phyloP scores from a whole-genome alignment of 768 basidiomycete species.

The Sporobolomyces pararoseus region DNA sequence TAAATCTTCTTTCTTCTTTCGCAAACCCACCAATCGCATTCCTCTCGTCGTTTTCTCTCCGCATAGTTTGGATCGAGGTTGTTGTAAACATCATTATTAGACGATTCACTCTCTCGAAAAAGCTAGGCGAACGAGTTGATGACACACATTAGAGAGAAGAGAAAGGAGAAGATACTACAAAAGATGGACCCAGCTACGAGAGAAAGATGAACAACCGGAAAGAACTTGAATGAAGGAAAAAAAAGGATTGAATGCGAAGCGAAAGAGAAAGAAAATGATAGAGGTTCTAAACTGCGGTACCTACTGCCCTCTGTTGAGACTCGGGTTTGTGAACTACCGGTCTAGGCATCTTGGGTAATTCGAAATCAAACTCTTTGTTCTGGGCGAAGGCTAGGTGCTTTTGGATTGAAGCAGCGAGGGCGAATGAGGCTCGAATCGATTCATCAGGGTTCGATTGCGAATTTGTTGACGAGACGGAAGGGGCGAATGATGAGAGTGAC shows the following conservation, averaged over 20 bases:
- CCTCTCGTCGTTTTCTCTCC: not conserved
- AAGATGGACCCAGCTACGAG: no score
- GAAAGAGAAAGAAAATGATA: no score
- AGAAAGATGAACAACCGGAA: no score
- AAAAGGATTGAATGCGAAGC: no score
- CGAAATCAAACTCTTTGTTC: not conserved
- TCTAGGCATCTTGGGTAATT: not conserved
- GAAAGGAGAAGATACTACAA: no score
- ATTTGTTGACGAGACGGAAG: not conserved
- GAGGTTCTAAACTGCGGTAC: not conserved
- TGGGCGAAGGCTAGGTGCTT: conserved; percentile 6
- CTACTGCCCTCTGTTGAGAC: not conserved
- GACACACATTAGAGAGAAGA: no score
- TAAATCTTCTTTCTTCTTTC: not conserved
- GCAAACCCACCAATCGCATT: not conserved
- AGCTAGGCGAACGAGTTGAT: no score
- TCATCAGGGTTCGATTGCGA: not conserved
- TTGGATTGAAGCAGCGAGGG: conserved; percentile 29
- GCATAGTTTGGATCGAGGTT: not conserved
- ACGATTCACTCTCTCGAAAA: no score
- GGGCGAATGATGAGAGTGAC: conserved; percentile 5
- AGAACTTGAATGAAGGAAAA: no score
- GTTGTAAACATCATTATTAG: no score
- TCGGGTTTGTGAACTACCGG: not conserved
- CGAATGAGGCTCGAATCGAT: conserved; percentile 4